phyloP scores from a whole-genome alignment of 768 basidiomycete species.

The Boletus sp. region DNA sequence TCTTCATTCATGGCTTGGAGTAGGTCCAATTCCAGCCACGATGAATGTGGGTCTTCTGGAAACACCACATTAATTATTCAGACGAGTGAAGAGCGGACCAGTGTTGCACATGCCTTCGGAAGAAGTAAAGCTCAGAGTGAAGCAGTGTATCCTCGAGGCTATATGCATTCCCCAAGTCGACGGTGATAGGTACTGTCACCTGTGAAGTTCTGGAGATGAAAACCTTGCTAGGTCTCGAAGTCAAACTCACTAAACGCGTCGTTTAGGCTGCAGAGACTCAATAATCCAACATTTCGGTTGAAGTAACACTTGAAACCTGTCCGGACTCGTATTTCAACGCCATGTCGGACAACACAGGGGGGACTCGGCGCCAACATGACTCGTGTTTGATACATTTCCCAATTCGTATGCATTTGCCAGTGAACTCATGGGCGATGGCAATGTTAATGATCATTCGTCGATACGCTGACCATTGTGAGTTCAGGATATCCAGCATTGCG shows the following conservation, averaged over 20 bases:
- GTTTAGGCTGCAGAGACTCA: background rate
- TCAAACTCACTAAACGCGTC: background rate
- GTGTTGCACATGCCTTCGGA: background rate
- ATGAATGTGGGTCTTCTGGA: background rate
- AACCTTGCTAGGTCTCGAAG: background rate
- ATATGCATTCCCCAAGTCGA: background rate
- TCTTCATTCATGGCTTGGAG: background rate
- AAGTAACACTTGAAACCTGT: background rate
- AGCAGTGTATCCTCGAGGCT: constrained; percentile 11
- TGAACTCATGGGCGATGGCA: background rate
- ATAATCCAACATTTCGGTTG: background rate
- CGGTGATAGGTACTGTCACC: background rate
- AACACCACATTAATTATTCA: background rate
- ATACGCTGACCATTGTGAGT: background rate
- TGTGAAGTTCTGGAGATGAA: background rate
- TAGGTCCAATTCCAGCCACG: background rate
- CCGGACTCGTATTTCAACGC: background rate
- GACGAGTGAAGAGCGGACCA: background rate
- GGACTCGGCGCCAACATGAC: background rate
- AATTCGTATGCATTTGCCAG: background rate
- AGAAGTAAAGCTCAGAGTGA: constrained; percentile 2
- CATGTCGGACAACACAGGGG: background rate
- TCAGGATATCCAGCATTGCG: background rate
- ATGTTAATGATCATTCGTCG: background rate
- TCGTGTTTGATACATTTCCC: background rate